Evolutionary conservation across 1,284 basidiomycete genomes (phyloP).

Genomic region (Trichosporon sp.): DNA sequence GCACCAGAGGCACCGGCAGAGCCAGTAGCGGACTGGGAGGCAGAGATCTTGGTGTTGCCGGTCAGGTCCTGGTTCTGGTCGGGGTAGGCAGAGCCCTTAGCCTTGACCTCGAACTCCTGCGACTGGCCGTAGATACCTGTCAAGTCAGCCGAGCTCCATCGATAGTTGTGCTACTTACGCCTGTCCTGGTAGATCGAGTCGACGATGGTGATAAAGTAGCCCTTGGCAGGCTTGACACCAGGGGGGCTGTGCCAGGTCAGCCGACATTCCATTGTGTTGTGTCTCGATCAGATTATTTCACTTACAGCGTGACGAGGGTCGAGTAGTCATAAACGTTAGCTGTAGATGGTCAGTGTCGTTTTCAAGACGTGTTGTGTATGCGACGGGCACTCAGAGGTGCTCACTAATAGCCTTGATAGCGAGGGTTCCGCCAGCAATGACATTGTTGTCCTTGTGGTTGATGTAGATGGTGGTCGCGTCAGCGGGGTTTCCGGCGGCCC

Average conservation of each 20-base stretch:
- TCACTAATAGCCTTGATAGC: conserved; percentile 14
- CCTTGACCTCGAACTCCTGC: conserved; percentile 18
- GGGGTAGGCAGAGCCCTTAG: conserved; percentile 16
- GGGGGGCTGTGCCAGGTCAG: conserved; percentile 13
- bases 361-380: background rate
- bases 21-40: background rate
- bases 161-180: background rate
- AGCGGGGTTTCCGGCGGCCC: conserved; percentile 10
- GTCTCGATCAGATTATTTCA: background rate
- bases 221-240: conserved; percentile 10
- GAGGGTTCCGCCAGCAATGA: background rate
- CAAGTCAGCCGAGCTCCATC: background rate
- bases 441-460: conserved; percentile 18
- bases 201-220: conserved; percentile 11
- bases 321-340: conserved; percentile 18
- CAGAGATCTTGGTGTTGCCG: background rate
- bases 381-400: too few relatives aligned
- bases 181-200: conserved; percentile 13
- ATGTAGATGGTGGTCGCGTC: conserved; percentile 7
- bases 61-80: conserved; percentile 18
- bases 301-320: conserved; percentile 8
- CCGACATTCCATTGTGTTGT: background rate
- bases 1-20: background rate
- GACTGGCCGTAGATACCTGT: conserved; percentile 15
- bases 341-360: conserved; percentile 8